phyloP scores from a whole-genome alignment of 331 rosid species.

The Erythrophleum ivorense region DNA sequence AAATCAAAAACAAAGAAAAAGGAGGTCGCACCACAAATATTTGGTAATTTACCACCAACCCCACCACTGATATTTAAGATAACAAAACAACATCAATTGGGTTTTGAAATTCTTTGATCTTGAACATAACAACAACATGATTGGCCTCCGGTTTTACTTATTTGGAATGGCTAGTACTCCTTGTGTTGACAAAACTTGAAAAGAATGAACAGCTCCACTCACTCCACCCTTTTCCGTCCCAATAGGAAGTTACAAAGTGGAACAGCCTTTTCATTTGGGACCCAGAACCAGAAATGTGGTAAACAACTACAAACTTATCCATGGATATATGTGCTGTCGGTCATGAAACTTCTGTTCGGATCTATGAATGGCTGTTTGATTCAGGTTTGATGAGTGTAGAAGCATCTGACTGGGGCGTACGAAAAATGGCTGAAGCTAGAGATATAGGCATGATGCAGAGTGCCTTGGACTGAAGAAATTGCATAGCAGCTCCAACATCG shows the following conservation, averaged over 20 bases:
- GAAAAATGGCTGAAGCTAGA: slow-evolving; percentile 87
- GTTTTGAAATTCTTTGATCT: slow-evolving; percentile 48
- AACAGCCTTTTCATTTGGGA: slow-evolving; percentile 34
- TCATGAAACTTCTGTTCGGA: slow-evolving; percentile 15
- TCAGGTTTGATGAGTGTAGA: slow-evolving; percentile 69
- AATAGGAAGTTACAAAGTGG: slow-evolving; percentile 43
- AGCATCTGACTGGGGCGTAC: slow-evolving; percentile 69
- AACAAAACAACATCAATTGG: slow-evolving; percentile 45
- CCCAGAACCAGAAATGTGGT: slow-evolving; percentile 32
- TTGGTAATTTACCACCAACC: slow-evolving; percentile 62
- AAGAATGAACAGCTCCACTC: slow-evolving; percentile 46
- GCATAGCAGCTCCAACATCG: slow-evolving; percentile 99
- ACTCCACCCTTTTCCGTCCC: slow-evolving; percentile 46
- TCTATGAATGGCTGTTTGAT: slow-evolving; percentile 70
- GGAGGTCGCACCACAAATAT: slow-evolving; percentile 59
- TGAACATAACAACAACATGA: slow-evolving; percentile 50
- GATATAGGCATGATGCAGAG: slow-evolving; percentile 99
- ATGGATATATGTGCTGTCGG: slow-evolving; percentile 28
- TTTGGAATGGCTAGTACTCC: slow-evolving; percentile 45
- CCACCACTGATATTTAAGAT: slow-evolving; percentile 58
- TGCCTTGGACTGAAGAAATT: slow-evolving; percentile 94
- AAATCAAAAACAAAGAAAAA: slow-evolving; percentile 43
- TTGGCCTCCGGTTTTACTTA: slow-evolving; percentile 45
- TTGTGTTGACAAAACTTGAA: slow-evolving; percentile 52
- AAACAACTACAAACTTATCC: not conserved